Evolutionary conservation across 805 yeast species (phyloP).

Genomic region (Yarrowia sp.): DNA sequence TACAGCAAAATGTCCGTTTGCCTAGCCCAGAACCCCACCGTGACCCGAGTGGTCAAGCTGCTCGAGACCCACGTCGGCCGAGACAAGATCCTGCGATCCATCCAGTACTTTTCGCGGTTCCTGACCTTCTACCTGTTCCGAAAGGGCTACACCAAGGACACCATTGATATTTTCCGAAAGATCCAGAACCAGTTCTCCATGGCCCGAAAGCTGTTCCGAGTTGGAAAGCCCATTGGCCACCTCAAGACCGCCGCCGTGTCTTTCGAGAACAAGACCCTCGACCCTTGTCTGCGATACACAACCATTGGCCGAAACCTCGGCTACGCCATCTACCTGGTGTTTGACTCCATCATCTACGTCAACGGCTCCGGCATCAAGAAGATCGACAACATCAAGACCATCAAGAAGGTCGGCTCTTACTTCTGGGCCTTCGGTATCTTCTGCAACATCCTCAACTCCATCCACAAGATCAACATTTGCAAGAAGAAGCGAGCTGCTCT

Average conservation of each 20-base stretch:
- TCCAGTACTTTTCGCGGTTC: conserved; percentile 79
- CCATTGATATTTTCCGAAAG: conserved; percentile 51
- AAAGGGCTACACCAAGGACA: conserved; percentile 51
- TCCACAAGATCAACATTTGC: conserved; percentile 53
- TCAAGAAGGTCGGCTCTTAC: conserved; percentile 56
- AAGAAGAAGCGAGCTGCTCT: conserved; percentile 41
- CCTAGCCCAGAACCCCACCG: conserved; percentile 66
- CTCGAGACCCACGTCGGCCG: conserved; percentile 70
- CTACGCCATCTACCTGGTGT: conserved; percentile 39
- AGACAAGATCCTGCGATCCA: conserved; percentile 73
- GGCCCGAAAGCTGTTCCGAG: conserved; percentile 79
- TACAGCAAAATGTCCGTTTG: conserved; percentile 6
- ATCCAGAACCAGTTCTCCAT: conserved; percentile 63
- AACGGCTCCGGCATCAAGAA: conserved; percentile 39
- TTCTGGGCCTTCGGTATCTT: conserved; percentile 76
- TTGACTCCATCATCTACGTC: conserved; percentile 41
- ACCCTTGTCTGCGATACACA: conserved; percentile 52
- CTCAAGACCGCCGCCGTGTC: conserved; percentile 66
- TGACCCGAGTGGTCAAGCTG: conserved; percentile 58
- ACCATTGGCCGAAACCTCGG: conserved; percentile 40
- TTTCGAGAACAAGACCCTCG: conserved; percentile 66
- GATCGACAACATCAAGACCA: conserved; percentile 34
- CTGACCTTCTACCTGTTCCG: conserved; percentile 59
- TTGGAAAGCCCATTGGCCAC: conserved; percentile 73
- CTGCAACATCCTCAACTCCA: conserved; percentile 59